phyloP scores from a whole-genome alignment of 495 filamentous ascomycete genomes.

The Aspergillus bertholletiae region DNA sequence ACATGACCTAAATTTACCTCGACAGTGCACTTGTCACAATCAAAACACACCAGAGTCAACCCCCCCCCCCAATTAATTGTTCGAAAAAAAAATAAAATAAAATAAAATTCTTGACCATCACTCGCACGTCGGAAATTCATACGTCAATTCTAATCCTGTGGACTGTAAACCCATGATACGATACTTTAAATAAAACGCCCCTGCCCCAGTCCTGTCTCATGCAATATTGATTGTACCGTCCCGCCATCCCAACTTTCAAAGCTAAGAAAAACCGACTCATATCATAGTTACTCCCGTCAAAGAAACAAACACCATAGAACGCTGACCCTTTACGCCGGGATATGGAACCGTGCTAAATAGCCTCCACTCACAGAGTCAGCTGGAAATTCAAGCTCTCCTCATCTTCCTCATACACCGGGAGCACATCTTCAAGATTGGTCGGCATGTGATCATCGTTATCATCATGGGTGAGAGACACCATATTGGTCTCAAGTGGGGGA shows the following conservation, averaged over 20 bases:
- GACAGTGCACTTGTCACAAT: not conserved
- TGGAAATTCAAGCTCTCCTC: conserved; percentile 43
- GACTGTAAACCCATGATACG: not conserved
- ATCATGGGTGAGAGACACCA: conserved; percentile 29
- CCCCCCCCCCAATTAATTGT: not conserved
- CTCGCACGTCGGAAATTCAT: not conserved
- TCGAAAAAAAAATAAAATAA: not conserved
- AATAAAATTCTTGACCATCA: too few relatives aligned
- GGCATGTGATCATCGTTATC: conserved; percentile 17
- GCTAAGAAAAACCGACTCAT: not conserved
- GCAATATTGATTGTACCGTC: not conserved
- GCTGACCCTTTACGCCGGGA: not conserved
- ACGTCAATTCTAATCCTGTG: not conserved
- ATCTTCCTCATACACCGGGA: conserved; percentile 38
- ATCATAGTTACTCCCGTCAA: not conserved
- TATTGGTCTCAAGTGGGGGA: conserved; percentile 39
- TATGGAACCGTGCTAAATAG: not conserved
- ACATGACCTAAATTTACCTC: conserved; percentile 6
- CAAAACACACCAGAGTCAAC: too few relatives aligned
- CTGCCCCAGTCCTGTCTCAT: conserved; percentile 1
- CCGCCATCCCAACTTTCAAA: not conserved
- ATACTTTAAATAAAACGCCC: conserved; percentile 1
- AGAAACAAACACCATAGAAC: not conserved
- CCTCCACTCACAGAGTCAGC: conserved; percentile 30
- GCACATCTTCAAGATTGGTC: conserved; percentile 18